Evolutionary conservation across 1,284 basidiomycete species (phyloP).

Genomic region (Malassezia brasiliensis): DNA sequence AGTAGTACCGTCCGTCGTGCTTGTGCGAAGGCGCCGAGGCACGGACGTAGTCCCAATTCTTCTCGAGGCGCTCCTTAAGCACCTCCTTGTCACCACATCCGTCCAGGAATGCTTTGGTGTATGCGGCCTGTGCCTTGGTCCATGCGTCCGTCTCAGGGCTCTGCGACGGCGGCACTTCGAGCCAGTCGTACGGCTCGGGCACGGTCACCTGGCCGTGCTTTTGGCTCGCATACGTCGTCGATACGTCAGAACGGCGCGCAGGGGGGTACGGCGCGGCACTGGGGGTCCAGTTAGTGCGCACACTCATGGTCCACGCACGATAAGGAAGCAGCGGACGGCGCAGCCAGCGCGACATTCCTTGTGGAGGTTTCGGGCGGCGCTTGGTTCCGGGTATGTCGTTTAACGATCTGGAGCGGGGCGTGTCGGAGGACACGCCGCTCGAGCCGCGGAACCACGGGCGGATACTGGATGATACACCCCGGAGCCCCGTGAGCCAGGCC

Average conservation of each 20-base stretch:
- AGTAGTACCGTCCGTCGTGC: constrained; percentile 40
- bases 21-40: constrained; percentile 38
- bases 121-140: constrained; percentile 35
- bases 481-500: constrained; percentile 6
- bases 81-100: constrained; percentile 30
- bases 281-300: constrained; percentile 8
- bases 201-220: constrained; percentile 36
- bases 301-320: neutral
- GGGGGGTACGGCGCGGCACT: constrained; percentile 28
- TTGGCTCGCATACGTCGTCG: constrained; percentile 30
- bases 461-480: constrained; percentile 1
- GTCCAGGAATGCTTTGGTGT: constrained; percentile 30
- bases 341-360: neutral
- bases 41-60: constrained; percentile 41
- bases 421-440: constrained; percentile 23
- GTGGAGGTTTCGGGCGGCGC: neutral
- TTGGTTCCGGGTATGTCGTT: constrained; percentile 49
- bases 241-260: constrained; percentile 34
- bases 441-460: constrained; percentile 21
- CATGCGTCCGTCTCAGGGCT: constrained; percentile 39
- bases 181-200: constrained; percentile 44
- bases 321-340: no score
- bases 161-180: constrained; percentile 41
- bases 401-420: constrained; percentile 51
- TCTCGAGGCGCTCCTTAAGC: constrained; percentile 33